Evolutionary conservation across 345 rosid species (phyloP), one percentile per base, ranked within the genome.

Genomic region (Odontarrhena argentea): DNA sequence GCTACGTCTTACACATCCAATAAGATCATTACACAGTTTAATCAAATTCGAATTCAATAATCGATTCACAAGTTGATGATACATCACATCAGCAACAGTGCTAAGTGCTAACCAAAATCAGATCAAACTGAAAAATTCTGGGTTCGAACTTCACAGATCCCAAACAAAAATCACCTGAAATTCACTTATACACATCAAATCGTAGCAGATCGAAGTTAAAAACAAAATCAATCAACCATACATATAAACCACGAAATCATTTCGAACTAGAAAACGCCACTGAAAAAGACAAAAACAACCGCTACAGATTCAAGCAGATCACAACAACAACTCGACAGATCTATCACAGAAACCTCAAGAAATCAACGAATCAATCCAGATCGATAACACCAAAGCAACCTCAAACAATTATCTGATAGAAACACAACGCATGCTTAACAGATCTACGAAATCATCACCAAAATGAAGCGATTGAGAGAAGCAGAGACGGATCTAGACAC

Each of bases 391-490:
- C 9, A 66, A 65, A 43, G 2, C 14, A 36, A 43, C 47, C 46
- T 2, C 3, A 22, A 51, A 46, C 61, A 13, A 44, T 6, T 35
- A 34, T 65, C 36, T 44, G 25, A 37, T 25, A 2, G 66, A 7
- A 43, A 58, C 18, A 9, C 63, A 45, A 15, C 55, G 72, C 72
- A 58, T 51, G 71, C 35, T 14, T 3, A 24, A 40, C 57, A 66
- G 77, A 73, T 73, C 77, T 59, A 52, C 12, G 1, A 44, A 51
- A 65, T 44, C 55, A 10, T 36, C 5, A 41, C 41, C n/a, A 26
- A 35, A 34, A 32, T 7, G 9, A 43, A 42, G 41, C 38, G 35
- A 62, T 2, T 2, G 32, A 43, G 10, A 0, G 34, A n/a, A 4
- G 3, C 53, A 1, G 14, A 1, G 14, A 28, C 28, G 36, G 77